Percentiles rank a stretch among this genome's conserved stretches.
Conservation (phyloP, 345 rosid genomes). For the Euphorbia pulcherrima region DNA sequence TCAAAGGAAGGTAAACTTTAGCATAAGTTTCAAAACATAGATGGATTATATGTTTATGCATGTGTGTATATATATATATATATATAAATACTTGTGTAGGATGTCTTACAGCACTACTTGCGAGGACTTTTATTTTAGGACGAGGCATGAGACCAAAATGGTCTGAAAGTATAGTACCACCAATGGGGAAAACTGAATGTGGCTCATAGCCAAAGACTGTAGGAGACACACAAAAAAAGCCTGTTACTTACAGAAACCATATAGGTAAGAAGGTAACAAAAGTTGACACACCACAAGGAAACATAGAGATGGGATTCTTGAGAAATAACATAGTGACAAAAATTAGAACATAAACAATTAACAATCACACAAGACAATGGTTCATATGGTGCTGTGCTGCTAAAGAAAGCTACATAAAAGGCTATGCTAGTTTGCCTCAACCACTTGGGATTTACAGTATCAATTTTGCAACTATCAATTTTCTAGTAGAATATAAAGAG, state of each 20-base stretch:
- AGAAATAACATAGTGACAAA: too few relatives aligned
- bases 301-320: background rate
- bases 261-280: background rate
- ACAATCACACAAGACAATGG: too few relatives aligned
- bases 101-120: constrained; percentile 71
- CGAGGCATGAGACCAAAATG: constrained; percentile 82
- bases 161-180: constrained; percentile 65
- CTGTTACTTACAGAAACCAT: background rate
- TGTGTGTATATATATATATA: background rate
- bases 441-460: too few relatives aligned
- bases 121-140: constrained; percentile 75
- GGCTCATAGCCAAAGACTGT: constrained; percentile 92
- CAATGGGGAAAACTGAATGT: constrained; percentile 85
- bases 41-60: background rate
- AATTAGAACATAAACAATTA: too few relatives aligned
- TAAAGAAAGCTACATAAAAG: too few relatives aligned
- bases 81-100: too few relatives aligned
- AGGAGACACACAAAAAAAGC: constrained; percentile 1
- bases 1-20: background rate
- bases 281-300: background rate
- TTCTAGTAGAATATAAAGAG: too few relatives aligned
- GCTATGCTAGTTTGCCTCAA: too few relatives aligned
- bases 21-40: background rate
- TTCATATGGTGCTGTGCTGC: too few relatives aligned
- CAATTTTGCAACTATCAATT: too few relatives aligned